Base-by-base conservation (phyloP, 2,329 filamentous ascomycete genomes). In the Beauveria sp. region DNA sequence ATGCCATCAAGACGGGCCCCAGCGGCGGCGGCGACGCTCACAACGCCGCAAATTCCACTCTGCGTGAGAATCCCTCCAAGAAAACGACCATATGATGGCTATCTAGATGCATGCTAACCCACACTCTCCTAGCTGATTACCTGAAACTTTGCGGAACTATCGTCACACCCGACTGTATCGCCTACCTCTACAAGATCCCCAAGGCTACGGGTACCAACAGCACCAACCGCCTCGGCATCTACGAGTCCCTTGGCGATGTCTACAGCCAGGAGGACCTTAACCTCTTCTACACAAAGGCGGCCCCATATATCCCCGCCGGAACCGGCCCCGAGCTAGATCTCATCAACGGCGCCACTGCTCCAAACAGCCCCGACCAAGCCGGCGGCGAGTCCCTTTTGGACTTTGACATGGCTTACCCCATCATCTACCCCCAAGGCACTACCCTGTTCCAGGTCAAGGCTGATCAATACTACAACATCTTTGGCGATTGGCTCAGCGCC, bases 151-250 rank as follows among this genome's bases (percentile, higher is more conserved):
- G 84, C 67, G 78, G 82, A 65, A 70, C 71, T 16, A 77, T 80
- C 66, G 84, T 86, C 64, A 85, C 82, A 0, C 81, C 83, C 0
- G 76, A 77, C 47, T 87, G 84, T 65, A 75, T 84, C 55, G 75
- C 76, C 48, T 76, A 79, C 5, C 70, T 82, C 22, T 82, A 80
- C 65, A 67, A 72, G 3, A 76, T 78, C 55, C 75, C 80, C 18
- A 65, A 73, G 16, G 76, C 74, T 16, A 70, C 67, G 3, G 70
- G 70, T 8, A 57, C 63, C 37, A 62, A 68, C 72, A 20, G 73
- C 18, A 71, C 72, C 63, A 83, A 84, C 67, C 76, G 73, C 26
- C 76, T 79, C 51, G 81, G 79, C 43, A 77, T 84, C 48, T 80
- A 82, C 43, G 80, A 84, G 64, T 79, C 79, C 59, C 76, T 72